phyloP scores from a whole-genome alignment of 2,329 filamentous ascomycete species.

The Colletotrichum orchidophilum region DNA sequence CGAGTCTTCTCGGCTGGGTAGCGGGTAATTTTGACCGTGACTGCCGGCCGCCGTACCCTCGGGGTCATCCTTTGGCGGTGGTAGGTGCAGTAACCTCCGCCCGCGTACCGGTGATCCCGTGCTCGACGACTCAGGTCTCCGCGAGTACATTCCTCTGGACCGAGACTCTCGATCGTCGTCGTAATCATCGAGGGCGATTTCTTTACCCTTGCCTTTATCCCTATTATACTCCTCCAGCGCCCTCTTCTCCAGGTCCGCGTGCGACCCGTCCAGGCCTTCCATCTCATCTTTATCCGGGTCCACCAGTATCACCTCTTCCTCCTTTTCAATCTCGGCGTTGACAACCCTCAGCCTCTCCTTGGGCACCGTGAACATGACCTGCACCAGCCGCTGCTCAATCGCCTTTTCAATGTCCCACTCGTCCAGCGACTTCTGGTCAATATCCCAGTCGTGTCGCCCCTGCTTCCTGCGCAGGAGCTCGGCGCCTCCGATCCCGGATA shows the following conservation, averaged over 20 bases:
- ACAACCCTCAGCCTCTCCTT: conserved; percentile 89
- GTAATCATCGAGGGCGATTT: background rate
- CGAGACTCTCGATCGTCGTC: background rate
- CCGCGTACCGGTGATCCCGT: conserved; percentile 20
- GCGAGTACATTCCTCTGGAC: background rate
- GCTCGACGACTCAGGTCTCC: conserved; percentile 24
- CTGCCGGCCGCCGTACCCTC: background rate
- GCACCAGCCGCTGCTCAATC: conserved; percentile 75
- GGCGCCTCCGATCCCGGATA: conserved; percentile 55
- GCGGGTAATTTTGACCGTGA: background rate
- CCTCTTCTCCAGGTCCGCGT: conserved; percentile 7
- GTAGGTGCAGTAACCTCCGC: conserved; percentile 31
- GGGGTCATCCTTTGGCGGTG: conserved; percentile 27
- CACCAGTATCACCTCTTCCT: conserved; percentile 53
- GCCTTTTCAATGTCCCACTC: conserved; percentile 84
- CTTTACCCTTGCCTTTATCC: conserved; percentile 31
- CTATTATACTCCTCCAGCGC: conserved; percentile 5
- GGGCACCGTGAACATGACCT: conserved; percentile 94
- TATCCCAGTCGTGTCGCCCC: conserved; percentile 64
- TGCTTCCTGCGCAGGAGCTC: conserved; percentile 63
- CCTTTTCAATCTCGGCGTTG: conserved; percentile 71
- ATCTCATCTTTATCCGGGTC: conserved; percentile 46
- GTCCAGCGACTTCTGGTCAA: conserved; percentile 65
- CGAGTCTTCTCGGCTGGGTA: conserved; percentile 31
- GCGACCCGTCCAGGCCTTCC: conserved; percentile 18